Evolutionary conservation across 148 eudicot species (phyloP), one percentile per base, ranked within the genome.

Genomic region (Vaccinium corymbosum): DNA sequence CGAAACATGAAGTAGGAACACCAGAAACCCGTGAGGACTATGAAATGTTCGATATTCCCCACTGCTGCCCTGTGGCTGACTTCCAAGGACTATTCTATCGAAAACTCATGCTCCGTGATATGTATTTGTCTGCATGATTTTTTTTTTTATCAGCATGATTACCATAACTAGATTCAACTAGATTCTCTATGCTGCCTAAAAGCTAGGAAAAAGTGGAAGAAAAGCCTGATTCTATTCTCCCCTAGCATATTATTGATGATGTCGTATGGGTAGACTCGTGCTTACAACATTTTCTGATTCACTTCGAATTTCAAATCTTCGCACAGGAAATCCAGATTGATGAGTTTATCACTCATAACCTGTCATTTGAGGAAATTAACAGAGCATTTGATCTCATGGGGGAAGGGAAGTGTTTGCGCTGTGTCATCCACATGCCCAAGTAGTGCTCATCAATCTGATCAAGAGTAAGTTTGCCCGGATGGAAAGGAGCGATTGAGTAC

Each of bases 341-440:
- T 74, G 90, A 90, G 80, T 90, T 88, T 73, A 90, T 94, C 73
- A 91, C 95, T n/a, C 93, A 94, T 80, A 90, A 93, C 87, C 87
- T 95, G 84, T 86, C 87, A 81, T 95, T 93, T 78, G 90, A 83
- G 46, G 94, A 94, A 50, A 94, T 95, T 77, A 95, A 94, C 88
- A 79, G 87, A 86, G 97, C 98, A 62, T 95, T 95, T 85, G 86
- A 89, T 77, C 90, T 95, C 70, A 93, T 94, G 98, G 90, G 49
- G 14, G 88, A 82, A 76, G 98, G 97, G 8, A 88, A 94, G 80
- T 94, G 97, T 77, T 82, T 95, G 85, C 94, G 98, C 19, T 95
- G 97, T 73, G 97, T 95, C 72, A 91, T 95, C 86, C 98, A 94
- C 90, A 95, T 95, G 97, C 91, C 94, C 66, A 88, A 91, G 29